These are phyloP conservation scores for Claviceps sorghi DNA, from an alignment of 2,329 filamentous ascomycete genomes.

Conservation along the genomic window DNA sequence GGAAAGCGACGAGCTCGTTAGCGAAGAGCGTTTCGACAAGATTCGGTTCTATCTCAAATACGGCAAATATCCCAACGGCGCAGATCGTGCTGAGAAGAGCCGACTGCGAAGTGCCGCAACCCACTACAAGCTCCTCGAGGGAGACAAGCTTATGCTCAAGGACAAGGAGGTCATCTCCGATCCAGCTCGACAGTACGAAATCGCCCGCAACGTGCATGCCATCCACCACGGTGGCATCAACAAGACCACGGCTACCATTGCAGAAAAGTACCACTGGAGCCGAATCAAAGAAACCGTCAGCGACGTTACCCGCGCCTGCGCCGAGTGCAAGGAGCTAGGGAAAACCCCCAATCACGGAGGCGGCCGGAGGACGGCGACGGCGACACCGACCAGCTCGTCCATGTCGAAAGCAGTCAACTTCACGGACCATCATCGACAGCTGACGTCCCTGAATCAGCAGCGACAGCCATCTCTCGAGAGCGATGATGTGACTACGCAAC, in stretches of 20 bases:
- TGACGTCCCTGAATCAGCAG: not conserved
- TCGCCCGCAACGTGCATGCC: slow-evolving; percentile 64
- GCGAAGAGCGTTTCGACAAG: slow-evolving; percentile 96
- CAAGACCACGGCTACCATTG: slow-evolving; percentile 89
- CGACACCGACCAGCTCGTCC: not conserved
- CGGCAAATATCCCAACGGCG: slow-evolving; percentile 81
- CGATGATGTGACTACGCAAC: slow-evolving; percentile 9
- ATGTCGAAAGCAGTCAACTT: not conserved
- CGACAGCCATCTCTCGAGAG: slow-evolving; percentile 3
- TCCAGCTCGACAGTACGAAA: slow-evolving; percentile 77
- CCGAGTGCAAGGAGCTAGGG: slow-evolving; percentile 69
- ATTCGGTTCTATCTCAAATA: slow-evolving; percentile 96
- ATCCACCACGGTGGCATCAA: slow-evolving; percentile 83
- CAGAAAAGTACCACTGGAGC: slow-evolving; percentile 92
- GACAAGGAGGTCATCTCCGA: slow-evolving; percentile 95
- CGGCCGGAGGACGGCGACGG: slow-evolving; percentile 9
- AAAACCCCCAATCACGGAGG: slow-evolving; percentile 32
- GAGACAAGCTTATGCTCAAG: slow-evolving; percentile 85
- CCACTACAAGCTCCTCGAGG: slow-evolving; percentile 73
- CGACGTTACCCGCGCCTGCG: slow-evolving; percentile 82
- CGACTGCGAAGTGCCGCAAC: slow-evolving; percentile 84
- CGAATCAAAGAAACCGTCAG: slow-evolving; percentile 96
- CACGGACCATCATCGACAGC: not conserved
- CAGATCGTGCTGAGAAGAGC: slow-evolving; percentile 90
- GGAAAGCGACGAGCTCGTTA: slow-evolving; percentile 69